Evolutionary conservation across 2,329 filamentous ascomycete genomes (phyloP).

Genomic region (Aspergillus latus): DNA sequence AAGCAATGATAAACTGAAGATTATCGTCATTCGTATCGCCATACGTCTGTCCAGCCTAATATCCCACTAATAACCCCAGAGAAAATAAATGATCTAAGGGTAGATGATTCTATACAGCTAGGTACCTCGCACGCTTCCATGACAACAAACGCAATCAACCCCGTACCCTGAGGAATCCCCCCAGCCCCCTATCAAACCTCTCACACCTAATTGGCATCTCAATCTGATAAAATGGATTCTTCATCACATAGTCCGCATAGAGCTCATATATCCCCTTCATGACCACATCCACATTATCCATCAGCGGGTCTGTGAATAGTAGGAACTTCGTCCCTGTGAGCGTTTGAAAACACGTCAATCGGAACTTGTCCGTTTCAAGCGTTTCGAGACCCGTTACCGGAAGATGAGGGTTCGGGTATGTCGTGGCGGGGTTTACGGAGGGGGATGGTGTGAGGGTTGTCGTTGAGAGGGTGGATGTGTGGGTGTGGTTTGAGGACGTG

Average conservation of each 20-base stretch:
- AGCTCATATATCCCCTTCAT: conserved; percentile 87
- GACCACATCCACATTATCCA: conserved; percentile 78
- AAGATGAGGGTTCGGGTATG: conserved; percentile 34
- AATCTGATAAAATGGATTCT: conserved; percentile 97
- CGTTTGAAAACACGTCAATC: conserved; percentile 93
- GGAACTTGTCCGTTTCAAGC: conserved; percentile 90
- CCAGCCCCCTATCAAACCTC: conserved; percentile 84
- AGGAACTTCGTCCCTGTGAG: conserved; percentile 94
- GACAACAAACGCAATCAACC: conserved; percentile 19
- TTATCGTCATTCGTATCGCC: conserved; percentile 14
- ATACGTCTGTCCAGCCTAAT: not conserved
- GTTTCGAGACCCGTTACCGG: conserved; percentile 73
- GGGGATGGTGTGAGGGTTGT: conserved; percentile 25
- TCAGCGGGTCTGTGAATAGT: conserved; percentile 86
- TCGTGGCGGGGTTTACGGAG: conserved; percentile 26
- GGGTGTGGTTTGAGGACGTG: not conserved
- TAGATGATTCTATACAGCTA: no score
- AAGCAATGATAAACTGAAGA: not conserved
- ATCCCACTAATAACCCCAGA: no score
- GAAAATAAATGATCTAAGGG: no score
- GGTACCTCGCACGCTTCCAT: not conserved
- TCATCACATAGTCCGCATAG: conserved; percentile 98
- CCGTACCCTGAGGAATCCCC: conserved; percentile 70
- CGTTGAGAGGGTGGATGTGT: conserved; percentile 13
- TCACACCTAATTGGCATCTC: conserved; percentile 98